Evolutionary conservation across 2,329 filamentous ascomycete genomes (phyloP).

Genomic region (Claviceps citrina): DNA sequence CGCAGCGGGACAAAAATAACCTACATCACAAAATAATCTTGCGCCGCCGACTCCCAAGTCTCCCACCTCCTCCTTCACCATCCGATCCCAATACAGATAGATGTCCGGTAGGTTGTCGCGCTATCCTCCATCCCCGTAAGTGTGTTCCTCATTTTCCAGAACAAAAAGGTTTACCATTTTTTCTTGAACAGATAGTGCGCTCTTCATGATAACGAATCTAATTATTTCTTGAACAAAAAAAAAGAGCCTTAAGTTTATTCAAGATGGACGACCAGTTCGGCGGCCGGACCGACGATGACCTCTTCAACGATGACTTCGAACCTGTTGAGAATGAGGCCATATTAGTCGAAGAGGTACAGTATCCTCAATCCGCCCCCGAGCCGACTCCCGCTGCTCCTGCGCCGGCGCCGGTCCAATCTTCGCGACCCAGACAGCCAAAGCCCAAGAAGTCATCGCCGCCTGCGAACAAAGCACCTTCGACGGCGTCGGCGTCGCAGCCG

Average conservation of each 20-base stretch:
- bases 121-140: too few relatives aligned
- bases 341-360: constrained; percentile 10
- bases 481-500: constrained; percentile 7
- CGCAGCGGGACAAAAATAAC: too few relatives aligned
- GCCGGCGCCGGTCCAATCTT: constrained; percentile 7
- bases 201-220: too few relatives aligned
- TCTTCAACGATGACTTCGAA: constrained; percentile 48
- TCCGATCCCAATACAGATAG: neutral
- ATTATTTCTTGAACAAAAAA: neutral
- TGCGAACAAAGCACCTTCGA: neutral
- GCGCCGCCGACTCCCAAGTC: neutral
- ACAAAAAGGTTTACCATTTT: too few relatives aligned
- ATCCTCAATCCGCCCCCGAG: constrained; percentile 8
- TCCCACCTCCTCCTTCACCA: neutral
- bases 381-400: constrained; percentile 7
- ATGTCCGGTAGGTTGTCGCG: neutral
- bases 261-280: constrained; percentile 46
- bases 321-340: constrained; percentile 28
- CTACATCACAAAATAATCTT: neutral
- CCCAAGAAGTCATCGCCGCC: constrained; percentile 3
- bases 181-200: neutral
- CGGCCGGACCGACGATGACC: constrained; percentile 45
- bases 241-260: neutral
- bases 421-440: constrained; percentile 2
- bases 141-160: too few relatives aligned